Percentiles rank a stretch among this genome's conserved stretches.
These are phyloP conservation scores for Alternaria infectoria DNA, from an alignment of 2,329 filamentous ascomycete species.

Conservation along the genomic window DNA sequence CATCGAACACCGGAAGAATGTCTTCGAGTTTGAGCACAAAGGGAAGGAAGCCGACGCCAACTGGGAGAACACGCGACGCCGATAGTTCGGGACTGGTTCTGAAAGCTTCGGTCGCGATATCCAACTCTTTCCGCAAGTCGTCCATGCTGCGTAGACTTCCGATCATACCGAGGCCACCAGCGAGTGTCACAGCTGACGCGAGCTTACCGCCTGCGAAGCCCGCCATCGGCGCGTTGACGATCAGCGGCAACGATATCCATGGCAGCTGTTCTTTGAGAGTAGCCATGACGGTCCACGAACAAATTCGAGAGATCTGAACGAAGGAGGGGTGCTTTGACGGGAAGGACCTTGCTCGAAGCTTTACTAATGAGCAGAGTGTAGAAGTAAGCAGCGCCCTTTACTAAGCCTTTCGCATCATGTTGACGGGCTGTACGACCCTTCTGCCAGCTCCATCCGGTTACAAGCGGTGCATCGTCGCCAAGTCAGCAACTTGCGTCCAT, in stretches of 20 bases:
- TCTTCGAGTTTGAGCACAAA: slow-evolving; percentile 54
- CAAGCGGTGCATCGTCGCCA: too few relatives aligned
- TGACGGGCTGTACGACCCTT: too few relatives aligned
- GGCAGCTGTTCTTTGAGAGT: slow-evolving; percentile 44
- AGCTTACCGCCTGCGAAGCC: slow-evolving; percentile 63
- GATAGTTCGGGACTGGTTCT: slow-evolving; percentile 15
- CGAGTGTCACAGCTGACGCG: slow-evolving; percentile 65
- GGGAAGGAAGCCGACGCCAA: slow-evolving; percentile 69
- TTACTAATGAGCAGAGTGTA: too few relatives aligned
- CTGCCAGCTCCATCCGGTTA: too few relatives aligned
- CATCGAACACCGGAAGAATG: slow-evolving; percentile 58
- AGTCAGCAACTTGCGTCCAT: too few relatives aligned
- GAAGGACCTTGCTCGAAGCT: too few relatives aligned
- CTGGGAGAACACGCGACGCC: slow-evolving; percentile 47
- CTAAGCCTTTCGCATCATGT: too few relatives aligned
- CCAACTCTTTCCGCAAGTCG: slow-evolving; percentile 39
- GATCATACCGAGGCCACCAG: slow-evolving; percentile 55
- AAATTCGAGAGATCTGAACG: too few relatives aligned
- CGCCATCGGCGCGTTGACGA: slow-evolving; percentile 72
- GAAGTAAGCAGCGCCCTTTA: too few relatives aligned
- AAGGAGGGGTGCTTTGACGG: too few relatives aligned
- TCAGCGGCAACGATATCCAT: slow-evolving; percentile 63
- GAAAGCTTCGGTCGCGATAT: slow-evolving; percentile 23
- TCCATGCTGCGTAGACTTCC: slow-evolving; percentile 47
- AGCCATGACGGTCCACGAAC: too few relatives aligned